Evolutionary conservation across 2,329 filamentous ascomycete genomes (phyloP), one percentile per base, ranked within the genome.

Genomic region (Orbilia brochopaga): DNA sequence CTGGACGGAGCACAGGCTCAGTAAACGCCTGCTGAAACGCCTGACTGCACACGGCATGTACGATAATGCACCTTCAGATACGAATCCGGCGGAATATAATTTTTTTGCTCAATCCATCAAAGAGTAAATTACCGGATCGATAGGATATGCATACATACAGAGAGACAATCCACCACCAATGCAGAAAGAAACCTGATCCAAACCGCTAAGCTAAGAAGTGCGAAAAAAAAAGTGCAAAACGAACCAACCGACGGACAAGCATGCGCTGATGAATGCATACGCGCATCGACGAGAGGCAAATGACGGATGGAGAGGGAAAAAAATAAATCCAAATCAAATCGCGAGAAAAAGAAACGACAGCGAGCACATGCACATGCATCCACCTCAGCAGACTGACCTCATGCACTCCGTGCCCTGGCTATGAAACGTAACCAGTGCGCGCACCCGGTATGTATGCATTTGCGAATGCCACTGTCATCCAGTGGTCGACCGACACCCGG

Each of bases 11-110:
- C 19, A 15, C 15, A 21, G 19, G 42, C 19, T n/a, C 42, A 46
- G 42, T 46, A 46, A 15, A 46, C 42, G 42, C 42, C 42, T 5
- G 42, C 19, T 46, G 42, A 46, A 46, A 46, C 42, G 42, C 19
- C 15, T 15, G 15, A n/a, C 19, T 46, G 15, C 15, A 46, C 15
- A 46, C 4, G 3, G 42, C 15, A 5, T 21, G 15, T 3, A n/a
- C 42, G 5, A 21, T 4, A 46, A 4, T n/a, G 27, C 27, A 32
- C 4, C 27, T 8, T 32, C 4, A 3, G 27, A 32, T 32, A 32
- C 27, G 27, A 8, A 32, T 32, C 27, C 8, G 27, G 27, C 27
- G 8, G 27, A 32, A 32, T 32, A 32, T 32, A 32, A 8, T 8
- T 32, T 32, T 32, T 4, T n/a, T n/a, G n/a, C n/a, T n/a, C n/a